Base-by-base conservation (phyloP, 2,329 filamentous ascomycete species). In the Ploettnerulaceae sp. region DNA sequence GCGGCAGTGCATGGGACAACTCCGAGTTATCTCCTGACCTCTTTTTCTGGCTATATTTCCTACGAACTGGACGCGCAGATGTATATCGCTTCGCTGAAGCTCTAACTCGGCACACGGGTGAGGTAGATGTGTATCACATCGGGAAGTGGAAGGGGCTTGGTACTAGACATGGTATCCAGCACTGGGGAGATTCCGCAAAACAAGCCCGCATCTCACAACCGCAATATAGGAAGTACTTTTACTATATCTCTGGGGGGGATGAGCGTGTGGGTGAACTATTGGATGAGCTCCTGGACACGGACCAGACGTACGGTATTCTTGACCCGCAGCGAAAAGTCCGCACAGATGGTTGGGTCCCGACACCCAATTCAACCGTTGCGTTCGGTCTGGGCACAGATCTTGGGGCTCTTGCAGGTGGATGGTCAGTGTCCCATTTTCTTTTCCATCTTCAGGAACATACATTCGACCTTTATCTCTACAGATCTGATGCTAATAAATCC, bases 1-100 rank as follows among this genome's bases (percentile, higher is more conserved):
- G 79, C 4, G 79, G 79, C 0, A 82, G 77, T 47, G 78, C 77
- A 0, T 82, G 79, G 79, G 79, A 82, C 38, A 82, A 82, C 56
- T 78, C 74, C 0, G 79, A 83, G 58, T 67, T 83, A 0, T 82
- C 78, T 0, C 75, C 79, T 0, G 77, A 82, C 53, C 62, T 82
- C 2, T 82, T 75, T 65, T 72, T 82, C 54, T 82, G 79, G 79
- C 72, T 71, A 3, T 75, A 79, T 47, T 83, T 82, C 63, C 68
- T 82, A 1, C 73, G 74, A 6, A 82, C 76, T 0, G 77, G 77
- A 0, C 67, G 73, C 2, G 69, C 71, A 3, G 76, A 79, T 43
- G 72, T 79, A 0, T 83, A 75, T 55, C 70, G 74, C 0, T 72
- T 82, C 37, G 77, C 78, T 0, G 77, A 82, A 57, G 73, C 76